phyloP scores from a whole-genome alignment of 495 filamentous ascomycete species.

The Sordaria brevicollis region DNA sequence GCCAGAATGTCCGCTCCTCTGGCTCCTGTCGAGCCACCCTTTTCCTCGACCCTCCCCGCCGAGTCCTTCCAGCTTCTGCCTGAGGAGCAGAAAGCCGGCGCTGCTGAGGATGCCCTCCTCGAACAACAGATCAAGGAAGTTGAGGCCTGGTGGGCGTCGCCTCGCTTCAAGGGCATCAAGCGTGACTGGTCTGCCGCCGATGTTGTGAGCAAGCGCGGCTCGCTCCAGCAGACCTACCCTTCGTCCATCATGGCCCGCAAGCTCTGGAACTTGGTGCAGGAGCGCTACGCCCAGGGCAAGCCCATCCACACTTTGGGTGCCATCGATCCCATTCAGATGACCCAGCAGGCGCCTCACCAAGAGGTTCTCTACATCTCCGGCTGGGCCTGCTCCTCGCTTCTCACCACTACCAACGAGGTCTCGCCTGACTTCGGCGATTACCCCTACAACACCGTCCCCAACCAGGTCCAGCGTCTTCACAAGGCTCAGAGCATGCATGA shows the following conservation, averaged over 20 bases:
- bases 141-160: slow-evolving; percentile 74
- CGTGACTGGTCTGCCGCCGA: slow-evolving; percentile 83
- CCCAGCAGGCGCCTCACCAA: slow-evolving; percentile 91
- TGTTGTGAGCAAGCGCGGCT: slow-evolving; percentile 85
- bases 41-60: slow-evolving; percentile 48
- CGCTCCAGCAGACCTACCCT: slow-evolving; percentile 76
- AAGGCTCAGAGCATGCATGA: slow-evolving; percentile 97
- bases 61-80: slow-evolving; percentile 76
- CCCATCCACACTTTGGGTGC: slow-evolving; percentile 96
- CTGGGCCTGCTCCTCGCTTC: slow-evolving; percentile 89
- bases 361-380: slow-evolving; percentile 93
- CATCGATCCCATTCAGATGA: slow-evolving; percentile 98
- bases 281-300: slow-evolving; percentile 61
- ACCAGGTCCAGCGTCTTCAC: slow-evolving; percentile 90
- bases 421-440: slow-evolving; percentile 97
- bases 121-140: slow-evolving; percentile 72
- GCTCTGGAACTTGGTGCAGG: slow-evolving; percentile 77
- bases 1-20: slow-evolving; percentile 17
- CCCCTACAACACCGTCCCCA: slow-evolving; percentile 96
- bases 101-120: slow-evolving; percentile 72
- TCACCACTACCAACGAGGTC: slow-evolving; percentile 93
- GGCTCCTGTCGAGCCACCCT: slow-evolving; percentile 25
- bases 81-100: slow-evolving; percentile 58
- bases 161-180: slow-evolving; percentile 80
- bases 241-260: slow-evolving; percentile 90